Percentiles rank a stretch among this genome's conserved stretches.
These are phyloP conservation scores for Blastobotrys illinoisensis DNA, from an alignment of 1,139 yeast species.

Conservation along the genomic window DNA sequence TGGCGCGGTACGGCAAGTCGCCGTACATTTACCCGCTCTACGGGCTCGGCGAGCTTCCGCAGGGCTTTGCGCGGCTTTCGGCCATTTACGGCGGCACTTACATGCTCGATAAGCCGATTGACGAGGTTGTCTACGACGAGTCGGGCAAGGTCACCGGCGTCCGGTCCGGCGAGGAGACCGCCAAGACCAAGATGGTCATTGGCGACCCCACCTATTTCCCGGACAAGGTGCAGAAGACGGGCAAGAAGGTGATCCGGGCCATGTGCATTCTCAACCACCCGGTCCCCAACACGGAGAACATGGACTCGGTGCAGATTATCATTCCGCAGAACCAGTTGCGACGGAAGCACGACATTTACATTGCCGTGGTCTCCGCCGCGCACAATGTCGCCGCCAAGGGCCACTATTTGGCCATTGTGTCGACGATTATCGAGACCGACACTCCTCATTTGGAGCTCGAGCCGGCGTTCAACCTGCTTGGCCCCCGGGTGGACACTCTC, in stretches of 20 bases:
- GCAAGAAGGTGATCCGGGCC: slow-evolving; percentile 86
- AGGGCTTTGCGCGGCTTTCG: slow-evolving; percentile 93
- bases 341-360: slow-evolving; percentile 89
- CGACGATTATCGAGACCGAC: slow-evolving; percentile 92
- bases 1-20: slow-evolving; percentile 92
- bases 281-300: slow-evolving; percentile 71
- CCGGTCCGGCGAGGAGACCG: slow-evolving; percentile 83
- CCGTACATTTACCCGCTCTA: slow-evolving; percentile 95
- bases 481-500: slow-evolving; percentile 71
- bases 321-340: slow-evolving; percentile 95
- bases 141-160: slow-evolving; percentile 79
- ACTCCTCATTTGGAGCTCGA: slow-evolving; percentile 89
- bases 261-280: slow-evolving; percentile 92
- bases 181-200: slow-evolving; percentile 88
- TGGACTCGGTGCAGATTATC: slow-evolving; percentile 88
- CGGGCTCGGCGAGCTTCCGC: slow-evolving; percentile 97
- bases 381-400: slow-evolving; percentile 92
- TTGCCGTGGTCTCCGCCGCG: slow-evolving; percentile 83
- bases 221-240: slow-evolving; percentile 76
- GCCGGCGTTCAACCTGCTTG: slow-evolving; percentile 89
- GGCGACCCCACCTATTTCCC: slow-evolving; percentile 99
- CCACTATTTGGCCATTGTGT: slow-evolving; percentile 85
- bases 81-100: slow-evolving; percentile 99
- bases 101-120: slow-evolving; percentile 95
- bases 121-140: slow-evolving; percentile 71